Evolutionary conservation across 768 basidiomycete species (phyloP), one percentile per base, ranked within the genome.

Genomic region (Podaxis rugospora): DNA sequence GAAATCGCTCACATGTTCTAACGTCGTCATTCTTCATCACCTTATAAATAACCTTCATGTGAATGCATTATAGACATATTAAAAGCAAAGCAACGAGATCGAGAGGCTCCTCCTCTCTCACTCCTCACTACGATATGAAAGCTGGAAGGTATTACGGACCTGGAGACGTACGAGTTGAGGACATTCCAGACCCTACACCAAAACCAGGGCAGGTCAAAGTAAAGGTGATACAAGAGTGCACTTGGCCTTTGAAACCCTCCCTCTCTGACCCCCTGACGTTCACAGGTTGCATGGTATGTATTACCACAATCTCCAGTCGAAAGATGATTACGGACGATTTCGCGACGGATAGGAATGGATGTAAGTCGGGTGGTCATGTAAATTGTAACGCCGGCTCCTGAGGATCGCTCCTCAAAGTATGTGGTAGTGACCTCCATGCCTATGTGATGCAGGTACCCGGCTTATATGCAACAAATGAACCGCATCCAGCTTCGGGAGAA

Each of bases 401-500:
- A 58, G 47, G 52, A 36, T 44, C 51, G 23, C 21, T 32, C 18
- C 21, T 32, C 6, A 35, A 51, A 72, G 79, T 81, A 57, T 82
- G 80, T 58, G 80, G 80, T 7, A 76, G 75, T 46, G 82, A 83
- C 62, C 67, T 83, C 9, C 80, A 83, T 62, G 76, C 78, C 14
- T 81, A 75, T 55, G 63, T 74, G 18, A 65, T 65, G 1, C 59
- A 61, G 28, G 59, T 72, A 36, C 62, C 70, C 52, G 68, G 27
- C 5, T 1, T 65, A 55, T 71, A 70, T 51, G 71, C 72, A 14
- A 54, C 57, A 7, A 70, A 72, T 5, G 62, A 66, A 16, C 72
- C 78, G 4, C 71, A 80, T 64, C 66, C 66, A 5, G 44, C 77
- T 14, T 77, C 79, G 0, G 74, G 75, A 14, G 75, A 78, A 56